Evolutionary conservation across 306 rosid genomes (phyloP), one percentile per base, ranked within the genome.

Genomic region (Vicia villosa): DNA sequence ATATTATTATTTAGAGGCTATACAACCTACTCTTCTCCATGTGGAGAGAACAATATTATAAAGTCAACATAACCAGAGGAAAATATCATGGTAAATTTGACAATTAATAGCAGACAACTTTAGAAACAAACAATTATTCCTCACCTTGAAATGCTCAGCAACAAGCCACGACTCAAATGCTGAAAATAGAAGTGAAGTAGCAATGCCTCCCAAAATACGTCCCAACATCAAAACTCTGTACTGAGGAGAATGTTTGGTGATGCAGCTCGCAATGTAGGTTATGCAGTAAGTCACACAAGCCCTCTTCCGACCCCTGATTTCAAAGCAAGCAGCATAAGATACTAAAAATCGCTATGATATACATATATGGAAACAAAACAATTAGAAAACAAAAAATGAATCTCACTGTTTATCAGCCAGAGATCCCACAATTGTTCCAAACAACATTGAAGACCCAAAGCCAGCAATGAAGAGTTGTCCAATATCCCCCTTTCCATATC

Each of bases 401-500:
- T 38, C 92, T 90, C 86, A 88, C 98, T 87, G 96, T 89, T 91
- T 94, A 82, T 94, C 99, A 68, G 99, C 99, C 51, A 94, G 84
- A 65, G 99, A 94, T 76, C 99, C 99, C 49, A 91, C 97, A 82
- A 94, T 77, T 26, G 99, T 90, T 77, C 99, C 97, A 43, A 94
- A 94, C 65, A 94, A 75, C 99, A 94, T 94, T 42, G 97, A 91
- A 26, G 99, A 94, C 21, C 99, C 99, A 73, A 94, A 94, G 49
- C 97, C 99, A 83, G 99, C 99, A 77, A 94, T 94, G 63, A 94
- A 94, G 58, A 94, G 95, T 71, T 94, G 99, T 38, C 99, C 99
- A 6, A 94, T 94, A 16, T 94, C 96, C 54, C 97, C 96, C 68
- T 94, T 94, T 24, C 85, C 80, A 37, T 84, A 91, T 14, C 99